Percentiles rank a stretch among this genome's conserved stretches.
These are phyloP conservation scores for maize (Zea mays) DNA, from an alignment of 176 grass and related monocot species.

Conservation along the genomic window Zm-B73-REFERENCE-NAM-5.0 NC_050096.1:34745501-34746000, in stretches of 20 bases:
- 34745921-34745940: no score
- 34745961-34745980: no score
- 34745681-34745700: not conserved
- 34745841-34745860: not conserved
- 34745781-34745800: no score
- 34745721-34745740: no score
- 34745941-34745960: no score
- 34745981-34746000: no score
- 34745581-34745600: not conserved
- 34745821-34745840: not conserved
- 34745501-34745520: not conserved
- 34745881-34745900: no score
- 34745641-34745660: not conserved
- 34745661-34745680: not conserved
- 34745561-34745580: not conserved
- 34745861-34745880: not conserved
- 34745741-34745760: no score
- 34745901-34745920: no score
- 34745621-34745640: not conserved
- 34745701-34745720: not conserved
- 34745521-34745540: not conserved
- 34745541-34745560: not conserved
- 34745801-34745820: not conserved
- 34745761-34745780: no score
- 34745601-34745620: not conserved